Conservation (phyloP, 306 rosid species). For the Carpinus viminea region DNA sequence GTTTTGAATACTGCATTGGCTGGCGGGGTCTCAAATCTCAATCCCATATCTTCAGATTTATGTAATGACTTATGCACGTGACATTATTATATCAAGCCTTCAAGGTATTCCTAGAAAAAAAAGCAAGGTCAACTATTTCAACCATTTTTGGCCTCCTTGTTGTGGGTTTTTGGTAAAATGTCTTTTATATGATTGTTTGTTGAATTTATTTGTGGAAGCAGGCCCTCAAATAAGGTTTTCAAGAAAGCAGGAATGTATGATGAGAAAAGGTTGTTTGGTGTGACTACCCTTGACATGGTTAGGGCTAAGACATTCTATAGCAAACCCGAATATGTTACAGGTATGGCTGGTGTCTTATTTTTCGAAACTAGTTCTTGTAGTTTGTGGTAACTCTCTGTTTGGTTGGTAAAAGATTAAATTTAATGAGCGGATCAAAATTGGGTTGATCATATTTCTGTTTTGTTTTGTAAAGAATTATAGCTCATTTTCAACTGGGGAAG, state of each 20-base stretch:
- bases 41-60: not conserved
- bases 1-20: too few relatives aligned
- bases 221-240: conserved; percentile 96
- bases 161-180: not conserved
- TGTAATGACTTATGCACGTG: too few relatives aligned
- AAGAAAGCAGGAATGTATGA: conserved; percentile 89
- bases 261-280: conserved; percentile 88
- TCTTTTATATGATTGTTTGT: conserved; percentile 1
- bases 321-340: conserved; percentile 81
- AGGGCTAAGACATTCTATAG: conserved; percentile 94
- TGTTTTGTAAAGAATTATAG: conserved; percentile 7
- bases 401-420: not conserved
- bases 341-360: conserved; percentile 42
- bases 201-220: conserved; percentile 26
- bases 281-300: conserved; percentile 96
- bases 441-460: not conserved
- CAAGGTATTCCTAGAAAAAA: too few relatives aligned
- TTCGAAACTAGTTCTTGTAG: not conserved
- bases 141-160: not conserved
- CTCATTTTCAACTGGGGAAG: not conserved
- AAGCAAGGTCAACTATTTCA: too few relatives aligned
- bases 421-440: not conserved
- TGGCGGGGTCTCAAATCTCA: too few relatives aligned
- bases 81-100: too few relatives aligned
- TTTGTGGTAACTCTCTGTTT: not conserved